These are phyloP conservation scores for Xylaria scruposa DNA, from an alignment of 495 filamentous ascomycete species.

Conservation along the genomic window DNA sequence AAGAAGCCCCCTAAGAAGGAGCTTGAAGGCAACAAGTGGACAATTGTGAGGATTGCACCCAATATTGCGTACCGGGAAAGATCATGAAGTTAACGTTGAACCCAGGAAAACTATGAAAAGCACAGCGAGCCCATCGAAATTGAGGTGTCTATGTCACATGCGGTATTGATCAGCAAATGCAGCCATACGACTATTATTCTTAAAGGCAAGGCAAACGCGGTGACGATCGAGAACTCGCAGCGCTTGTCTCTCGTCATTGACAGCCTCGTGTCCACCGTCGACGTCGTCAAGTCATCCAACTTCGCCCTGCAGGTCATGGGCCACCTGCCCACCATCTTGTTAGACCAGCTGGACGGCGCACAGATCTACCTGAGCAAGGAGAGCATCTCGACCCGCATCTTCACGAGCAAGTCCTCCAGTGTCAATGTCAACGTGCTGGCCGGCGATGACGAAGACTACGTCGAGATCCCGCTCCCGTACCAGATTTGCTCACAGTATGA, in stretches of 20 bases:
- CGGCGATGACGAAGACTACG: slow-evolving; percentile 75
- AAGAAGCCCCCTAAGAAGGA: slow-evolving; percentile 94
- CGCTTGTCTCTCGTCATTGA: slow-evolving; percentile 87
- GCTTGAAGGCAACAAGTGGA: slow-evolving; percentile 95
- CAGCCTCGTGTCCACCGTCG: slow-evolving; percentile 86
- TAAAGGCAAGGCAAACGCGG: slow-evolving; percentile 90
- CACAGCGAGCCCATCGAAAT: slow-evolving; percentile 75
- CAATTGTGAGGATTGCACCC: slow-evolving; percentile 61
- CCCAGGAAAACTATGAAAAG: slow-evolving; percentile 87
- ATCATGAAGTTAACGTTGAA: slow-evolving; percentile 17
- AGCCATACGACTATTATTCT: slow-evolving; percentile 88
- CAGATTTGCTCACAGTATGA: slow-evolving; percentile 85
- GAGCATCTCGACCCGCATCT: slow-evolving; percentile 78
- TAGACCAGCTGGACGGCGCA: slow-evolving; percentile 94
- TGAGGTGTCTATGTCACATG: slow-evolving; percentile 80
- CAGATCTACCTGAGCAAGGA: slow-evolving; percentile 83
- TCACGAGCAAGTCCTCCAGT: slow-evolving; percentile 80
- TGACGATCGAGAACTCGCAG: slow-evolving; percentile 88
- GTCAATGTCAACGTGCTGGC: slow-evolving; percentile 85
- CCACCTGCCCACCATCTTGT: slow-evolving; percentile 79
- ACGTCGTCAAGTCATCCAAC: slow-evolving; percentile 90
- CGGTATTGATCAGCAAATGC: slow-evolving; percentile 90
- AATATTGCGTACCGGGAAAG: neutral
- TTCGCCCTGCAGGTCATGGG: slow-evolving; percentile 91
- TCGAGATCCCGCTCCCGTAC: slow-evolving; percentile 83